phyloP scores from a whole-genome alignment of 768 basidiomycete genomes.

The Rhizopogon vulgaris region DNA sequence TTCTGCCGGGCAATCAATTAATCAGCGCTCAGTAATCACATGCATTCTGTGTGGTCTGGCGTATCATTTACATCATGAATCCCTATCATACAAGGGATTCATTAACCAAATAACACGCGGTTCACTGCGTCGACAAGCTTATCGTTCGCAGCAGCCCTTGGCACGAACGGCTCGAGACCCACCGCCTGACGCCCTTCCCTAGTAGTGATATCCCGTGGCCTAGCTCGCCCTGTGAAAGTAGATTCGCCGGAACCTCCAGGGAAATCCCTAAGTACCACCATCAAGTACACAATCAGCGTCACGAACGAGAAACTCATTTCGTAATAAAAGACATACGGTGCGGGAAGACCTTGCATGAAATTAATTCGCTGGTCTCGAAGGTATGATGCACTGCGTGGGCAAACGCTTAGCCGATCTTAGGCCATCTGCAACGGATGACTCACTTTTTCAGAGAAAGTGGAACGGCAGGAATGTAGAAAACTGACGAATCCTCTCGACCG shows the following conservation, averaged over 20 bases:
- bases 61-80: too few species aligned
- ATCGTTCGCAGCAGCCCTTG: slow-evolving; percentile 6
- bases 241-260: slow-evolving; percentile 49
- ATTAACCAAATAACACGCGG: slow-evolving; percentile 13
- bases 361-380: slow-evolving; percentile 43
- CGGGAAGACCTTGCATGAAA: slow-evolving; percentile 41
- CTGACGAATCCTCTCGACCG: slow-evolving; percentile 46
- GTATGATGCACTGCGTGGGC: slow-evolving; percentile 34
- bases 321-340: slow-evolving; percentile 32
- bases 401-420: not conserved
- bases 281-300: not conserved
- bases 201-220: slow-evolving; percentile 25
- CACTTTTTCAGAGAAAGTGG: slow-evolving; percentile 47
- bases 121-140: slow-evolving; percentile 24
- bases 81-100: too few species aligned
- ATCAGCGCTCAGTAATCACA: too few species aligned
- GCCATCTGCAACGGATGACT: slow-evolving; percentile 6
- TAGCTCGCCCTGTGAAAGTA: slow-evolving; percentile 33
- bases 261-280: slow-evolving; percentile 34
- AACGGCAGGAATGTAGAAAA: slow-evolving; percentile 51
- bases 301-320: not conserved
- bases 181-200: slow-evolving; percentile 32
- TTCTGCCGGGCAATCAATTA: too few species aligned
- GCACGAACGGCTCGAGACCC: slow-evolving; percentile 36
- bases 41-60: too few species aligned